Percentiles rank a stretch among this genome's conserved stretches.
phyloP scores from a whole-genome alignment of 257 asterid species.

The Solanum chaucha region DNA sequence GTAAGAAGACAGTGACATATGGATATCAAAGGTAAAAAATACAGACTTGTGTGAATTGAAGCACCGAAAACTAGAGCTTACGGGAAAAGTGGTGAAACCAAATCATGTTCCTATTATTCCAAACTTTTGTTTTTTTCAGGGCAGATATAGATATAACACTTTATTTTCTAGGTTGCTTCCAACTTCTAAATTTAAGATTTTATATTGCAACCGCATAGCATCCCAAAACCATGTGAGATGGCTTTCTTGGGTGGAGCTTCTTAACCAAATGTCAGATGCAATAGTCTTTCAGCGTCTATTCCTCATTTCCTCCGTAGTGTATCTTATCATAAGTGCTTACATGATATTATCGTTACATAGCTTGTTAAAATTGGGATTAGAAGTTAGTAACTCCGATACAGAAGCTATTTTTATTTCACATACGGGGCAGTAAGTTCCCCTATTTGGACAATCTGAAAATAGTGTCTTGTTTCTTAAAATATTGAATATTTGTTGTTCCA shows the following conservation, averaged over 20 bases:
- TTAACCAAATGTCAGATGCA: not conserved
- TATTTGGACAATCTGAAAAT: not conserved
- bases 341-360: not conserved
- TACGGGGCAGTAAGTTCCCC: not conserved
- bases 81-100: not conserved
- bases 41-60: not conserved
- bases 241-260: not conserved
- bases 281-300: not conserved
- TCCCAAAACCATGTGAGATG: not conserved
- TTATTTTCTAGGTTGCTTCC: not conserved
- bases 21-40: not conserved
- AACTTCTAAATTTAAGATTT: not conserved
- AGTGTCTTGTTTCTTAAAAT: not conserved
- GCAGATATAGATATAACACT: not conserved
- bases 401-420: not conserved
- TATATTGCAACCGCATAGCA: not conserved
- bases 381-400: not conserved
- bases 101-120: not conserved
- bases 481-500: not conserved
- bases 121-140: not conserved
- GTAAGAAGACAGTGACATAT: not conserved
- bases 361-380: not conserved
- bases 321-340: not conserved
- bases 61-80: not conserved
- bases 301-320: not conserved